Evolutionary conservation across 441 rosid genomes (phyloP), one percentile per base, ranked within the genome.

Genomic region (Bruguiera hainesii): DNA sequence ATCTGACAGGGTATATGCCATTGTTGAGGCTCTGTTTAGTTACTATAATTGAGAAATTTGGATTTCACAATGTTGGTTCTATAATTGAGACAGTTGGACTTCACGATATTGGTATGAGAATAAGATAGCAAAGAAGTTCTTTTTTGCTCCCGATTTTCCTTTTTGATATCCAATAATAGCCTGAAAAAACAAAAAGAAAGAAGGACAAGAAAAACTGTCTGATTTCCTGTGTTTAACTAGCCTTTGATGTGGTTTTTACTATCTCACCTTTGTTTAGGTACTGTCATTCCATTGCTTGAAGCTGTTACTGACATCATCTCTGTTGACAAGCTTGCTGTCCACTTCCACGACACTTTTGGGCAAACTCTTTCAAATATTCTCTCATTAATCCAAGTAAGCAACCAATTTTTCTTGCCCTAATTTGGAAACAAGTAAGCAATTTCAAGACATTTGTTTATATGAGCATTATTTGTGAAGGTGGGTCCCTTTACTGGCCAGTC

Each of bases 271-370:
- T 74, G 64, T 67, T 35, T 79, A 91, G 96, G 96, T 67, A 75
- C 79, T 71, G 91, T 91, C 56, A 79, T 84, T 76, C 92, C 90
- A 50, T 84, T 94, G 98, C 96, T 94, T 60, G 96, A 83, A 73
- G 93, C 93, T 56, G 96, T 91, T 20, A 87, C 84, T 90, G 87
- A 78, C 30, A 93, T 85, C 55, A 89, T 91, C 68, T 93, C 97
- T 15, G 82, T 72, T 8, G 88, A 87, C 35, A 94, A 86, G 79
- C 86, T 94, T 46, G 91, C 96, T 49, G 92, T 94, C 75, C 97
- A 91, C 80, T 91, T 94, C 83, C 99, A 94, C 52, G 99, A 91
- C 72, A 91, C 99, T n/a, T 91, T 89, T 21, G 99, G 99, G 62
- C 99, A 94, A 78, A 87, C 97, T 73, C 97, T 91, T 72, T 75